Evolutionary conservation across 2,329 filamentous ascomycete genomes (phyloP).

Genomic region (Albophoma yamanashiensis): DNA sequence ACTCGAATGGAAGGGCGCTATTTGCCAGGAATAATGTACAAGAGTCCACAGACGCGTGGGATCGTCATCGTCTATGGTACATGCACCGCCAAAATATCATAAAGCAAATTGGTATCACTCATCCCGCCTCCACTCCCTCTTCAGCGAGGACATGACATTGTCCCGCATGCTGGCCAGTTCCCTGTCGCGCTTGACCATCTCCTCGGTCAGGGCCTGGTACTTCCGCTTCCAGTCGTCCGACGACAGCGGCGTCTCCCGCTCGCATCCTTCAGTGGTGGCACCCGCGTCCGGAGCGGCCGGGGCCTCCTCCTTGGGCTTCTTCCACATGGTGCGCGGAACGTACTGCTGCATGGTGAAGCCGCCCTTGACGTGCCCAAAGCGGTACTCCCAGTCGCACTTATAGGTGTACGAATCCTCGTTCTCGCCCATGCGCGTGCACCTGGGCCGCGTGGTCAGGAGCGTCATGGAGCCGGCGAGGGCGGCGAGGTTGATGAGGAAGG

Average conservation of each 20-base stretch:
- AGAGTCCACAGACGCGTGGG: background rate
- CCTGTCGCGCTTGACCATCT: constrained; percentile 48
- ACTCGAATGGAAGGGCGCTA: background rate
- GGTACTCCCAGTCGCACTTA: constrained; percentile 42
- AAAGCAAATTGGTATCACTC: constrained; percentile 6
- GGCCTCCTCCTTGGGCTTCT: constrained; percentile 15
- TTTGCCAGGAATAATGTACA: background rate
- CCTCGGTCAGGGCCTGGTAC: constrained; percentile 47
- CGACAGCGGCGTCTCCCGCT: constrained; percentile 9
- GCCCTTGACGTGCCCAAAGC: constrained; percentile 40
- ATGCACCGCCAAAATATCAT: background rate
- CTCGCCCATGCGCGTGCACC: constrained; percentile 32
- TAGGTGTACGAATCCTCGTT: constrained; percentile 33
- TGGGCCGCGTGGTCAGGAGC: constrained; percentile 31
- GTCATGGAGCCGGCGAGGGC: constrained; percentile 43
- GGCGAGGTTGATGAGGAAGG: constrained; percentile 48
- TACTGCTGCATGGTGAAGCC: constrained; percentile 41
- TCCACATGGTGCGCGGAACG: constrained; percentile 33
- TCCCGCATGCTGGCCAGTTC: constrained; percentile 33
- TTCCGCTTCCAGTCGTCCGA: constrained; percentile 38
- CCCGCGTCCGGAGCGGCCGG: background rate
- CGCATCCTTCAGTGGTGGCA: background rate
- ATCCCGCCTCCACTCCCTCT: constrained; percentile 5
- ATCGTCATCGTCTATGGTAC: background rate
- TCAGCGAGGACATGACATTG: constrained; percentile 28